Conservation (phyloP, 441 rosid genomes). For the Cnidoscolus chayamansa region DNA sequence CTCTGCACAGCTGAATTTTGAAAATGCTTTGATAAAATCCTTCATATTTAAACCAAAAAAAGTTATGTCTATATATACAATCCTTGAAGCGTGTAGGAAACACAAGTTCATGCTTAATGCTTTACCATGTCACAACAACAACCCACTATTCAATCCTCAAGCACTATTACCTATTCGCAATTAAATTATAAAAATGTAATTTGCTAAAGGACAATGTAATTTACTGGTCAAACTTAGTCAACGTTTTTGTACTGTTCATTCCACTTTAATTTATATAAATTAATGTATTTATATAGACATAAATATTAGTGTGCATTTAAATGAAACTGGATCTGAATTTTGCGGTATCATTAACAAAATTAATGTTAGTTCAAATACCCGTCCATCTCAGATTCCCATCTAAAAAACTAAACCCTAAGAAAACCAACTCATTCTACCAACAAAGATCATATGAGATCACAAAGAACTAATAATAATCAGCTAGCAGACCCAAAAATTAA, state of each 20-base stretch:
- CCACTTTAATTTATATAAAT: too few species aligned
- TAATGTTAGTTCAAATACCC: background rate
- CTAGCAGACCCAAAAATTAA: background rate
- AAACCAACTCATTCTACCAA: background rate
- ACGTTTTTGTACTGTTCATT: too few species aligned
- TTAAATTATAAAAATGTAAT: background rate
- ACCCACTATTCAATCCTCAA: background rate
- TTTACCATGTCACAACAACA: background rate
- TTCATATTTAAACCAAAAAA: constrained; percentile 13
- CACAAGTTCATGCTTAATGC: background rate
- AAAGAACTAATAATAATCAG: background rate
- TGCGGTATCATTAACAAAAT: background rate
- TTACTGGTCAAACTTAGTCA: too few species aligned
- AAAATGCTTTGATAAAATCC: constrained; percentile 49
- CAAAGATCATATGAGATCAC: background rate
- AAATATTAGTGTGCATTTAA: background rate
- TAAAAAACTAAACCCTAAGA: background rate
- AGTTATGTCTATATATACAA: background rate
- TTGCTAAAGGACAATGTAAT: too few species aligned
- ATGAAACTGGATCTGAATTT: background rate
- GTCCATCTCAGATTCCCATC: background rate
- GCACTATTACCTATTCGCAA: background rate
- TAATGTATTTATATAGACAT: background rate
- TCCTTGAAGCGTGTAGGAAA: background rate
- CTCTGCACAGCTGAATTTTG: constrained; percentile 34